Conservation (phyloP, 768 basidiomycete genomes). For the Hebeloma cylindrosporum region DNA sequence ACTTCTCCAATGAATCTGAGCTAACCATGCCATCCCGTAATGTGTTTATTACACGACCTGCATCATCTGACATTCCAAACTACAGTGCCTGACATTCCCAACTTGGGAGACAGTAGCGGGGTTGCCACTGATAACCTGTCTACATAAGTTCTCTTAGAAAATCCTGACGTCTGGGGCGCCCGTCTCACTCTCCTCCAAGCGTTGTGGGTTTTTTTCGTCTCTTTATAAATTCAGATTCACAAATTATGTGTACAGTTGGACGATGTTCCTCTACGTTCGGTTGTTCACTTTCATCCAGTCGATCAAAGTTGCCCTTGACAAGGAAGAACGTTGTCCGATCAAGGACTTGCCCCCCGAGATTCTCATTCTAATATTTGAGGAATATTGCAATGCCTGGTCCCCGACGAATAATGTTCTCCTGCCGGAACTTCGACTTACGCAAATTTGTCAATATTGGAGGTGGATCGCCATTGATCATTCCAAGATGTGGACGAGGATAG, state of each 20-base stretch:
- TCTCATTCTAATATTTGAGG: conserved; percentile 22
- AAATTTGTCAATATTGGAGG: conserved; percentile 24
- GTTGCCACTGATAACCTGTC: too few relatives aligned
- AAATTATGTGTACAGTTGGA: not conserved
- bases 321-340: conserved; percentile 3
- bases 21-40: too few relatives aligned
- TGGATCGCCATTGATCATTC: conserved; percentile 13
- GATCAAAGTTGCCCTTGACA: conserved; percentile 1
- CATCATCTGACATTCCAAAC: too few relatives aligned
- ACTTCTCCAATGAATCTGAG: too few relatives aligned
- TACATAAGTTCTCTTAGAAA: too few relatives aligned
- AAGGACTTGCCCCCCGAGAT: conserved; percentile 20
- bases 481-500: conserved; percentile 18
- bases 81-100: too few relatives aligned
- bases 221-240: not conserved
- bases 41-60: too few relatives aligned
- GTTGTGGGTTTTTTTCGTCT: not conserved
- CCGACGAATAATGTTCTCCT: not conserved
- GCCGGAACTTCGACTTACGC: conserved; percentile 16
- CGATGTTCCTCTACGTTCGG: conserved; percentile 8
- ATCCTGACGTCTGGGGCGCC: too few relatives aligned
- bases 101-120: too few relatives aligned
- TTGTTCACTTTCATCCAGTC: conserved; percentile 8
- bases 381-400: conserved; percentile 11
- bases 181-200: not conserved